phyloP scores from a whole-genome alignment of 768 basidiomycete genomes.

The Suillus tomentosus region DNA sequence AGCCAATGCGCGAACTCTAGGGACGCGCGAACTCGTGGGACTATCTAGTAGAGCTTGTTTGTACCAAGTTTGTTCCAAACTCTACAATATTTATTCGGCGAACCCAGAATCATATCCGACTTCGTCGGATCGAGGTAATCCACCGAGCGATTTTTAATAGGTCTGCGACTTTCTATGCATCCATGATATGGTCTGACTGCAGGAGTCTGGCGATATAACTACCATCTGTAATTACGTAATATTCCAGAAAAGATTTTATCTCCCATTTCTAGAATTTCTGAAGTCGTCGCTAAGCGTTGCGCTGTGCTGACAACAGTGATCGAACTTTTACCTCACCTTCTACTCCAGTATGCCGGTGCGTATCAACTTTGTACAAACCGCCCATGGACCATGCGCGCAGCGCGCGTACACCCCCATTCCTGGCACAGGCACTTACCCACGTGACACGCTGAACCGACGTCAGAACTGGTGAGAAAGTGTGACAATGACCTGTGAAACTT shows the following conservation, averaged over 20 bases:
- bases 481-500: no score
- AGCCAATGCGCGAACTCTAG: no score
- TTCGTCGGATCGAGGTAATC: neutral
- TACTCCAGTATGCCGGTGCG: neutral
- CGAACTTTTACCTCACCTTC: neutral
- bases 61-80: neutral
- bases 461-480: no score
- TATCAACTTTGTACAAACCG: neutral
- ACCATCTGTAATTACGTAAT: no score
- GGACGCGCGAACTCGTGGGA: no score
- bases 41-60: neutral
- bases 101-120: neutral
- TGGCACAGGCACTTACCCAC: no score
- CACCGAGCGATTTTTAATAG: no score
- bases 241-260: neutral
- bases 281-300: neutral
- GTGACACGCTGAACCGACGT: neutral
- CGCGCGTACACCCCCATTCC: no score
- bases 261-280: neutral
- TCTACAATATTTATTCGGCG: neutral
- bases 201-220: neutral
- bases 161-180: no score
- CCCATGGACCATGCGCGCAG: no score
- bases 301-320: neutral
- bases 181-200: neutral